Percentiles rank a stretch among this genome's conserved stretches.
These are phyloP conservation scores for Pythium apleroticum DNA, from an alignment of 352 stramenopile species.

Conservation along the genomic window DNA sequence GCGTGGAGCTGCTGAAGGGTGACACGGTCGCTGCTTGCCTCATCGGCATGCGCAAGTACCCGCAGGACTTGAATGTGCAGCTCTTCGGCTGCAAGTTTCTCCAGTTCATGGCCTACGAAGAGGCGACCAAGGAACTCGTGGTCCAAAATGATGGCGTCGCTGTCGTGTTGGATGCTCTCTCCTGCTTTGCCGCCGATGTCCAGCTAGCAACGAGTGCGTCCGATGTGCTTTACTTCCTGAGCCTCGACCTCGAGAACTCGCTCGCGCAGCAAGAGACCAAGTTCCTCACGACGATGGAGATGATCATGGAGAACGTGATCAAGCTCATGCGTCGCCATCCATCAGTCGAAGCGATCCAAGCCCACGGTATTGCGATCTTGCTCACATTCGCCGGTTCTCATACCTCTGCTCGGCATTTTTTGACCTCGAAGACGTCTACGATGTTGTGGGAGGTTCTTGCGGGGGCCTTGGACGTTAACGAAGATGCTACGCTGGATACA, in stretches of 20 bases:
- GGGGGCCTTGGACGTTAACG: slow-evolving; percentile 27
- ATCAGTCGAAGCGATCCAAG: slow-evolving; percentile 45
- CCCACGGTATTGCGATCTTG: slow-evolving; percentile 51
- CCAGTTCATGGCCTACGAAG: slow-evolving; percentile 64
- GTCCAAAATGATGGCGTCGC: slow-evolving; percentile 32
- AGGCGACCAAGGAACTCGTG: slow-evolving; percentile 51
- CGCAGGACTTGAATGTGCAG: slow-evolving; percentile 36
- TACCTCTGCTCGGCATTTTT: slow-evolving; percentile 29
- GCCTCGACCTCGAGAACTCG: slow-evolving; percentile 40
- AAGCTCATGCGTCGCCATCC: slow-evolving; percentile 36
- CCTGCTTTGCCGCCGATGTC: slow-evolving; percentile 34
- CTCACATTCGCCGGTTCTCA: slow-evolving; percentile 37
- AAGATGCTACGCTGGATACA: slow-evolving; percentile 33
- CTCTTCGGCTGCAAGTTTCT: slow-evolving; percentile 63
- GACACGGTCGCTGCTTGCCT: slow-evolving; percentile 37
- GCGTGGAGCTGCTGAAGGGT: slow-evolving; percentile 30
- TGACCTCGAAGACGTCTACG: slow-evolving; percentile 6
- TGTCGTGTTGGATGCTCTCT: slow-evolving; percentile 36
- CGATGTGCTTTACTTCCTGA: slow-evolving; percentile 59
- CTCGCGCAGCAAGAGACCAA: slow-evolving; percentile 11
- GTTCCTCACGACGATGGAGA: slow-evolving; percentile 17
- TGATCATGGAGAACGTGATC: slow-evolving; percentile 32
- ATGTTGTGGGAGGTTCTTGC: slow-evolving; percentile 37
- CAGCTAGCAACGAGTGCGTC: slow-evolving; percentile 43
- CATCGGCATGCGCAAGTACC: slow-evolving; percentile 36